Evolutionary conservation across 1,284 basidiomycete species (phyloP), one percentile per base, ranked within the genome.

Genomic region (Vanrija pseudolonga): DNA sequence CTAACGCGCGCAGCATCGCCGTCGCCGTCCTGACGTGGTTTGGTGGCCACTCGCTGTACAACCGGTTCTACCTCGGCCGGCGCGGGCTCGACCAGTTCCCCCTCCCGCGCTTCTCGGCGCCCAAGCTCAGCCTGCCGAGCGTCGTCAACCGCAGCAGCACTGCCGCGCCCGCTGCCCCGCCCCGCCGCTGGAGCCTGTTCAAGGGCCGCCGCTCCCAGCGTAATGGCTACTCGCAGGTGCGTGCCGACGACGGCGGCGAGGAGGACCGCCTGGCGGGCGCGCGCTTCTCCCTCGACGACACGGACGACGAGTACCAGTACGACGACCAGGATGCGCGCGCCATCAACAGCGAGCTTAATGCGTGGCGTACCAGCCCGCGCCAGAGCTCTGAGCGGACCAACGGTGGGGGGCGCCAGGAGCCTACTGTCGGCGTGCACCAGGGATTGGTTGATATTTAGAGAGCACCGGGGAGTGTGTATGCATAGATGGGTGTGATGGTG

Each of bases 201-300:
- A 61, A 65, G 43, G 26, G 26, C 26, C 56, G 69, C 48, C 60
- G 69, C 23, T 63, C 61, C 47, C 55, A 59, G 45, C 51, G 60
- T 24, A 51, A 40, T 19, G 72, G 73, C 1, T 73, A 74, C 52
- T 60, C 56, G 20, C 61, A 65, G 47, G 60, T 73, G 20, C 53
- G 68, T 12, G 67, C 68, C 4, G 68, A 74, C 38, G 72, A 76
- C 36, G 54, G 69, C 39, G 72, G 82, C 56, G 79, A 84, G 58
- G 79, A 80, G 48, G 80, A 78, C 46, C 65, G 65, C 38, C 89
- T 91, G 76, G 69, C 72, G 6, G 67, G 64, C 18, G 64, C 62
- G 26, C 56, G 73, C 17, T 77, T 73, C 57, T 73, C 69, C 48
- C 54, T 76, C 20, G 69, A 72, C 7, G 73, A 74, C 47, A 71